Evolutionary conservation across 1,284 basidiomycete genomes (phyloP).

Genomic region (Ustanciosporium gigantosporum): DNA sequence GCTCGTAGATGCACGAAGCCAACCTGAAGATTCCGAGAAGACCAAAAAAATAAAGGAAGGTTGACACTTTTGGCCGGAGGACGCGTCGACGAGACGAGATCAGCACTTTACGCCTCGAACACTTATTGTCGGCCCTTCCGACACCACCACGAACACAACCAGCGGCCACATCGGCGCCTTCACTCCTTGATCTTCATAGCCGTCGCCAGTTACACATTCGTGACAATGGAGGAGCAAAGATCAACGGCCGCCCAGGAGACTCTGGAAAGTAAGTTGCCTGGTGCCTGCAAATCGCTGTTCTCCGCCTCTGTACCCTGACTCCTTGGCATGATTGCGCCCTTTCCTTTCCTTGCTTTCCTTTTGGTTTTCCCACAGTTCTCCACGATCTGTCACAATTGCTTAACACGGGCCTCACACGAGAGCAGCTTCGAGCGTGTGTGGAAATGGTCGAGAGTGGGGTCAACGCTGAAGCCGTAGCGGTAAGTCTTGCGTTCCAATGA

Average conservation of each 20-base stretch:
- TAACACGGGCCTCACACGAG: constrained; percentile 78
- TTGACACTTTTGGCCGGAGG: too few species aligned
- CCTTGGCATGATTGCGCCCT: too few species aligned
- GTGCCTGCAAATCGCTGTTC: constrained; percentile 6
- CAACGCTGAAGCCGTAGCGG: constrained; percentile 81
- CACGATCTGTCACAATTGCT: constrained; percentile 80
- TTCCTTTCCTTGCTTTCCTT: constrained; percentile 65
- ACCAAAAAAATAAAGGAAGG: too few species aligned
- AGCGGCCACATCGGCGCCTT: too few species aligned
- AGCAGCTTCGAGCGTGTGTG: constrained; percentile 78
- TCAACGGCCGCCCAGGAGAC: constrained; percentile 2
- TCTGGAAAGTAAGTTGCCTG: background rate
- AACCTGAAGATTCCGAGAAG: too few species aligned
- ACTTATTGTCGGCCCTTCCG: too few species aligned
- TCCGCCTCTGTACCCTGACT: constrained; percentile 62
- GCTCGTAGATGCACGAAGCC: too few species aligned
- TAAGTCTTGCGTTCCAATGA: constrained; percentile 64
- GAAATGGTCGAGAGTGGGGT: constrained; percentile 82
- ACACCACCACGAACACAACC: too few species aligned
- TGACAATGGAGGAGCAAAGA: constrained; percentile 1
- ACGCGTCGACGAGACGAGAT: too few species aligned
- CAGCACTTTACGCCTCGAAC: too few species aligned
- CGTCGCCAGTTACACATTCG: too few species aligned
- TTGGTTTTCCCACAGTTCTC: constrained; percentile 74
- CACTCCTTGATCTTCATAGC: too few species aligned